Evolutionary conservation across 2,329 filamentous ascomycete genomes (phyloP).

Genomic region (Aureobasidium namibiae): DNA sequence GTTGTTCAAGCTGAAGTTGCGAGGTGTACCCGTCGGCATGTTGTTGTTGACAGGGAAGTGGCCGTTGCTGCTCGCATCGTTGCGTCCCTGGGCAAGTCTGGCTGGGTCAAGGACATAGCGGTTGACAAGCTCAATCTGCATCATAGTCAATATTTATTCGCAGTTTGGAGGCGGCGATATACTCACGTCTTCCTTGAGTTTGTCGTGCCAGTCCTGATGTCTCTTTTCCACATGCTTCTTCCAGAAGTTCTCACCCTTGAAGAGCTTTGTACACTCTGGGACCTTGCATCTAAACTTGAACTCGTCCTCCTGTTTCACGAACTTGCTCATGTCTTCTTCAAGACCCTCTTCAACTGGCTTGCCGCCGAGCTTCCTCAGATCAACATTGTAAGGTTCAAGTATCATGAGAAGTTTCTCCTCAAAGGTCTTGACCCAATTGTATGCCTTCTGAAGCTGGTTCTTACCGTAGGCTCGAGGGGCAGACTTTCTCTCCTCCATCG

Average conservation of each 20-base stretch:
- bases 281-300: constrained; percentile 96
- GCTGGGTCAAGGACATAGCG: constrained; percentile 89
- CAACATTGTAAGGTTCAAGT: constrained; percentile 78
- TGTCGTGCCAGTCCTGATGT: constrained; percentile 78
- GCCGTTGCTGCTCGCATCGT: constrained; percentile 90
- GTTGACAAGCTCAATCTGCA: constrained; percentile 82
- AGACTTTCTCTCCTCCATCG: constrained; percentile 65
- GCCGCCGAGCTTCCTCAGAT: constrained; percentile 84
- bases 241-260: constrained; percentile 97
- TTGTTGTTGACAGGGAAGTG: constrained; percentile 80
- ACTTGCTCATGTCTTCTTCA: constrained; percentile 76
- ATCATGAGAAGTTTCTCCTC: constrained; percentile 94
- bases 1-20: constrained; percentile 74
- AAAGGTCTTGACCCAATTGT: constrained; percentile 98
- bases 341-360: constrained; percentile 78
- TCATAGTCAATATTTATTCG: neutral
- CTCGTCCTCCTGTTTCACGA: constrained; percentile 94
- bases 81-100: constrained; percentile 86
- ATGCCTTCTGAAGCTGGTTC: constrained; percentile 86
- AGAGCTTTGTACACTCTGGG: constrained; percentile 90
- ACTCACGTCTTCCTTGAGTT: constrained; percentile 74
- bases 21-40: constrained; percentile 62
- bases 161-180: constrained; percentile 16
- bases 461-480: constrained; percentile 37
- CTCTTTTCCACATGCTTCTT: constrained; percentile 96